Evolutionary conservation across 2,329 filamentous ascomycete genomes (phyloP).

Genomic region (Pseudopyricularia javanii): DNA sequence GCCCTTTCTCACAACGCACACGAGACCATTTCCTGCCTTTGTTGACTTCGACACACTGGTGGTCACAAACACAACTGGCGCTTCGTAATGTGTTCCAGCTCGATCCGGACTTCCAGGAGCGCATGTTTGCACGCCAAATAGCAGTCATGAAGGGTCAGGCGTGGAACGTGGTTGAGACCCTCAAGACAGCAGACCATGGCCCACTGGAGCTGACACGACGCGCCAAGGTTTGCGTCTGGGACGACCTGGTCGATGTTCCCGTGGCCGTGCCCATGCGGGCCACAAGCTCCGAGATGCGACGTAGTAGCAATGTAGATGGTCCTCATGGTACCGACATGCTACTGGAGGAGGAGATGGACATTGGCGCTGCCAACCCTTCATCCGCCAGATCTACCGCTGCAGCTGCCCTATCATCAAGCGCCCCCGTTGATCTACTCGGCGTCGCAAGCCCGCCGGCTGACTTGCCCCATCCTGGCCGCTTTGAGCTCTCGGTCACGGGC

Average conservation of each 20-base stretch:
- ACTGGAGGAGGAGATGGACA: constrained; percentile 84
- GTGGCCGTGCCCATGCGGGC: constrained; percentile 82
- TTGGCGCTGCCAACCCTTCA: constrained; percentile 56
- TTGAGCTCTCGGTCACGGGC: constrained; percentile 44
- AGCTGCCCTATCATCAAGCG: constrained; percentile 19
- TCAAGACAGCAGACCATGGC: constrained; percentile 86
- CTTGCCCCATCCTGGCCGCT: constrained; percentile 63
- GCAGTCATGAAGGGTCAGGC: constrained; percentile 99
- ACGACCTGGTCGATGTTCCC: constrained; percentile 91
- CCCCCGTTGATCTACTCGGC: constrained; percentile 55
- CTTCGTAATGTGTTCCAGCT: constrained; percentile 80
- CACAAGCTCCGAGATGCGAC: constrained; percentile 64
- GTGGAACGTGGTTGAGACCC: constrained; percentile 96
- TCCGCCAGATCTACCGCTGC: background rate
- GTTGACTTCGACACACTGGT: constrained; percentile 90
- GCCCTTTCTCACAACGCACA: constrained; percentile 90
- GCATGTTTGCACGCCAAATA: constrained; percentile 97
- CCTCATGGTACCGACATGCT: background rate
- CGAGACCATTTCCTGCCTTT: constrained; percentile 92
- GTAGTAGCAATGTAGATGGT: constrained; percentile 15
- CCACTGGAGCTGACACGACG: constrained; percentile 82
- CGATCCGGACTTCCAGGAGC: constrained; percentile 92
- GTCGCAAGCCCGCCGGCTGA: constrained; percentile 49
- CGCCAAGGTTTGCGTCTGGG: constrained; percentile 91
- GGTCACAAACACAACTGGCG: constrained; percentile 84